Percentiles rank a stretch among this genome's conserved stretches.
These are phyloP conservation scores for Wallacemonas sp. DNA, from an alignment of 208 protist genomes.

Conservation along the genomic window DNA sequence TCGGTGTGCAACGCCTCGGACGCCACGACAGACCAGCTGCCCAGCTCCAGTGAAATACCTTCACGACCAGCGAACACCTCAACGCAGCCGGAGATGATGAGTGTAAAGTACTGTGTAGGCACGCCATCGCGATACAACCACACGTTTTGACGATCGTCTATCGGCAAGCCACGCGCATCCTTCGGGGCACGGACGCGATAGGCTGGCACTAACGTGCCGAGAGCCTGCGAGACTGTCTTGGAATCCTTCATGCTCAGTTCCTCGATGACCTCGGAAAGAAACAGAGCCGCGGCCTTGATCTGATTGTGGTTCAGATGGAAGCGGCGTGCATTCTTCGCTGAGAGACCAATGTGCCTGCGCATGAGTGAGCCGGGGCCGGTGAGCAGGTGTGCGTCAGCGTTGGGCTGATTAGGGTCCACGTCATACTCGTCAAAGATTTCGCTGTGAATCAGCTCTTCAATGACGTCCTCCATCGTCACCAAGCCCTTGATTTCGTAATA, in stretches of 20 bases:
- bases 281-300: conserved; percentile 78
- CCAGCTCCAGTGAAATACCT: conserved; percentile 78
- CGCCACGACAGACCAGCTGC: conserved; percentile 84
- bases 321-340: conserved; percentile 68
- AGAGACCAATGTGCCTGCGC: conserved; percentile 78
- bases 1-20: conserved; percentile 59
- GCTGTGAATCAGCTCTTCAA: conserved; percentile 96
- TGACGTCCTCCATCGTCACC: conserved; percentile 97
- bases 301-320: conserved; percentile 84
- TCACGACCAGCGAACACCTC: conserved; percentile 88
- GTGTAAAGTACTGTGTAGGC: conserved; percentile 78
- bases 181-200: conserved; percentile 77
- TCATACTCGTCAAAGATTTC: conserved; percentile 98
- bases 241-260: conserved; percentile 67
- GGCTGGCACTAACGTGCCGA: conserved; percentile 57
- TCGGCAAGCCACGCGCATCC: conserved; percentile 70
- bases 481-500: conserved; percentile 95
- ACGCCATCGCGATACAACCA: conserved; percentile 89
- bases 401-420: conserved; percentile 44
- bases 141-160: conserved; percentile 85
- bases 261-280: conserved; percentile 79
- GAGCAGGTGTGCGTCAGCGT: neutral
- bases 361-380: conserved; percentile 7
- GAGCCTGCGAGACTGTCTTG: conserved; percentile 44
- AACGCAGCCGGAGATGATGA: conserved; percentile 82